Evolutionary conservation across 805 yeast genomes (phyloP), one percentile per base, ranked within the genome.

Genomic region (Saccharomycopsis sp.): DNA sequence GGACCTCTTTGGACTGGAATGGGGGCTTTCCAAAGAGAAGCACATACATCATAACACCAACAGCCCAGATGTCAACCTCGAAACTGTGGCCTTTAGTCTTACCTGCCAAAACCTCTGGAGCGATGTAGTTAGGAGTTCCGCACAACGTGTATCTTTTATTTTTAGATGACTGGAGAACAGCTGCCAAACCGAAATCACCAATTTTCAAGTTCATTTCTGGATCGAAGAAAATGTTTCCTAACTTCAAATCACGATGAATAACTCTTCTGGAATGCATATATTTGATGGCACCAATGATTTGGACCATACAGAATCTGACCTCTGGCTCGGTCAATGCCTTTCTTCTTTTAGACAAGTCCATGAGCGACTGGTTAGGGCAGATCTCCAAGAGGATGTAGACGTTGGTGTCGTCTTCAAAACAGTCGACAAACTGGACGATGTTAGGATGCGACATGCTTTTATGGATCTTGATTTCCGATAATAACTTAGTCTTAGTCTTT

Each of bases 171-270:
- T 87, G 87, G 61, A 94, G 78, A n/a, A 89, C 87, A 0, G 97
- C 91, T n/a, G 99, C 99, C 60, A 94, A 79, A 34, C 99, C 99
- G 74, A 94, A 94, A 71, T 94, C 99, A 63, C 99, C 99, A 61
- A 94, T 87, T 70, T 94, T 94, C 67, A 92, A 79, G 71, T 91
- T 89, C 96, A 92, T 94, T 52, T 89, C 80, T 8, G 90, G 88
- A 70, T 94, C 99, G 65, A 94, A 86, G 72, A 94, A 92, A 63
- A 94, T 90, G 71, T 94, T 94, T 29, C 99, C 99, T 58, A 95
- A 81, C 74, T 94, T 94, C 70, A 94, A 79, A 71, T 94, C 99
- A 72, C 99, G 81, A 74, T 94, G 99, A 62, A 94, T 88, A 14
- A 94, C 97, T 68, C 95, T 80, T 71, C 96, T 82, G 52, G 87